Evolutionary conservation across 768 basidiomycete species (phyloP).

Genomic region (Phaffia tasmanica): DNA sequence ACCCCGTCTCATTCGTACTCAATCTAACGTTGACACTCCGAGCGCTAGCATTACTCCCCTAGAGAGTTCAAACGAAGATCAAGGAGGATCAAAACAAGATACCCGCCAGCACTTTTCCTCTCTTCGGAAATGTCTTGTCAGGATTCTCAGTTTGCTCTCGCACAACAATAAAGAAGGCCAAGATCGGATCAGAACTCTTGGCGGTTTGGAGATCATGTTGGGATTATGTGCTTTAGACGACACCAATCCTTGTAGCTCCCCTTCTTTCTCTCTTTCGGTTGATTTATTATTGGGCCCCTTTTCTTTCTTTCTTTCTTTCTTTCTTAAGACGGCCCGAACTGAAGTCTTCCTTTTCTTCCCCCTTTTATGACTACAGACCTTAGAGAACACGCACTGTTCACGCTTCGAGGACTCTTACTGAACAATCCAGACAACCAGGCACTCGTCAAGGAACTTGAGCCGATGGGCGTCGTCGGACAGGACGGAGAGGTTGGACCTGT

Average conservation of each 20-base stretch:
- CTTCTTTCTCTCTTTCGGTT: neutral
- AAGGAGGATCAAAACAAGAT: neutral
- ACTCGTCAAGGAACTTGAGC: conserved; percentile 22
- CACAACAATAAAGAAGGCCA: conserved; percentile 57
- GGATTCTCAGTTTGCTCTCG: conserved; percentile 66
- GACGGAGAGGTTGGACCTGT: conserved; percentile 21
- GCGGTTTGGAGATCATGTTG: conserved; percentile 71
- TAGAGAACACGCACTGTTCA: conserved; percentile 81
- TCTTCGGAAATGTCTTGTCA: conserved; percentile 81
- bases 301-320: neutral
- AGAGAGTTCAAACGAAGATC: neutral
- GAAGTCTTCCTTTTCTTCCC: neutral
- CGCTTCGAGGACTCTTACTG: conserved; percentile 65
- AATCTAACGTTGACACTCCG: neutral
- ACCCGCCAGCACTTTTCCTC: conserved; percentile 55
- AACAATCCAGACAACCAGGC: conserved; percentile 69
- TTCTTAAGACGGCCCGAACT: neutral
- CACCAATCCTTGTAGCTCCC: conserved; percentile 72
- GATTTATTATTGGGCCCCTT: neutral
- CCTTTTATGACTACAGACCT: conserved; percentile 50
- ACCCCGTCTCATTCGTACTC: conserved; percentile 57
- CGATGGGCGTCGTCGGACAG: conserved; percentile 50
- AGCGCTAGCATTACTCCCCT: neutral
- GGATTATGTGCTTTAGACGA: conserved; percentile 84
- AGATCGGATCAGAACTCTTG: conserved; percentile 57